Evolutionary conservation across 352 stramenopile species (phyloP).

Genomic region (Globisporangium cederbergense): DNA sequence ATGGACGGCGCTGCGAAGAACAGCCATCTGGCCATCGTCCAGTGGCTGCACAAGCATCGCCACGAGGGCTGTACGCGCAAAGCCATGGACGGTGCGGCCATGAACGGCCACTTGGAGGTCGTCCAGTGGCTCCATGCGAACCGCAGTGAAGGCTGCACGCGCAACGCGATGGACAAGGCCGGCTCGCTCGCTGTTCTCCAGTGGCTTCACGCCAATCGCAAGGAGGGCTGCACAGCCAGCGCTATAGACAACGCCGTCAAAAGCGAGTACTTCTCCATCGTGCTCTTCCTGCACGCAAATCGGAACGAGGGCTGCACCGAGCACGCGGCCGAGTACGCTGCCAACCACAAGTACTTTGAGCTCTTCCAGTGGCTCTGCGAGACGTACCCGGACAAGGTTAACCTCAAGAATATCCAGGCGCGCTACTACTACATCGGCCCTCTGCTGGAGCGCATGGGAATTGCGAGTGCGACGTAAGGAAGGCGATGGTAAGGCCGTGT

Average conservation of each 20-base stretch:
- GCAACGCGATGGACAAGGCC: neutral
- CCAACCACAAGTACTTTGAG: constrained; percentile 15
- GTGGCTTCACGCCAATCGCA: constrained; percentile 19
- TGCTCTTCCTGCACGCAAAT: constrained; percentile 10
- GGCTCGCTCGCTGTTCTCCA: constrained; percentile 9
- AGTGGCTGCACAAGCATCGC: neutral
- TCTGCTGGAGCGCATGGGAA: constrained; percentile 10
- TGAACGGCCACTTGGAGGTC: neutral
- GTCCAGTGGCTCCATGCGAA: constrained; percentile 61
- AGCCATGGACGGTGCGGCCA: neutral
- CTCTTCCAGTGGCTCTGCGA: constrained; percentile 14
- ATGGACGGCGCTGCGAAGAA: constrained; percentile 18
- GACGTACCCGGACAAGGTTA: constrained; percentile 11
- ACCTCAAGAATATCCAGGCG: constrained; percentile 15
- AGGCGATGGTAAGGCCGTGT: no score
- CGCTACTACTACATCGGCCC: constrained; percentile 15
- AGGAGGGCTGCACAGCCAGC: constrained; percentile 17
- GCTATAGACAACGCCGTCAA: constrained; percentile 15
- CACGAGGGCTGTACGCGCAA: neutral
- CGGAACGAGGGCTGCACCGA: constrained; percentile 12
- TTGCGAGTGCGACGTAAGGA: neutral
- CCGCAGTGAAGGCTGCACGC: constrained; percentile 52
- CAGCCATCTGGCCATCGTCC: neutral
- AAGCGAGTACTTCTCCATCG: constrained; percentile 9
- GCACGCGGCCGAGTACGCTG: constrained; percentile 14